Evolutionary conservation across 2,329 filamentous ascomycete genomes (phyloP), one percentile per base, ranked within the genome.

Genomic region (Colletotrichum cuscutae): DNA sequence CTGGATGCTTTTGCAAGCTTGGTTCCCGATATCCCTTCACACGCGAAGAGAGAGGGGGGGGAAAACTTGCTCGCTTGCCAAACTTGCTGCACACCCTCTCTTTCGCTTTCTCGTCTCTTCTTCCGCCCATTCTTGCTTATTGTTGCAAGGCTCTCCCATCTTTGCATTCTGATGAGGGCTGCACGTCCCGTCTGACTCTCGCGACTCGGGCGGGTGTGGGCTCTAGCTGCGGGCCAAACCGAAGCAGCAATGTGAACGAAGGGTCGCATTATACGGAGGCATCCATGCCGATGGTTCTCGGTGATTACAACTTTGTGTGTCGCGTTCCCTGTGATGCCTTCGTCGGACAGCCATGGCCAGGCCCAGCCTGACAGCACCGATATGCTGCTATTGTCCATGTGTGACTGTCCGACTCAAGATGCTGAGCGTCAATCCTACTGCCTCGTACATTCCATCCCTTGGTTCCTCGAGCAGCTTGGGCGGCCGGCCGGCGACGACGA

Each of bases 381-480:
- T 37, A 61, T 37, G 9, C 46, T 57, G 9, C 46, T 57, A 26
- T 67, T 30, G 42, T 56, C 46, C 60, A 42, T 15, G 26, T 49
- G 35, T 26, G 54, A 37, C 54, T 46, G 35, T 42, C 66, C 66
- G 35, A 61, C 32, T 28, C 66, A 24, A 61, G 15, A 42, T 65
- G 19, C 56, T 71, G 56, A 37, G n/a, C 37, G 49, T 42, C 28
- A 5, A 59, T 60, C 69, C 59, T 42, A 52, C n/a, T 42, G 52
- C 60, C 69, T 60, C n/a, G 60, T 32, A 46, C 66, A 65, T 73
- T 62, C 66, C 49, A 73, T 61, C 71, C 71, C 71, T 73, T 65
- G 12, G 42, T 30, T 64, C 59, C 58, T 62, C 49, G n/a, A 32
- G 15, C 69, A 62, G 54, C 30, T 72, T 32, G 32, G 19, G 66